Evolutionary conservation across 352 stramenopile species (phyloP).

Genomic region (Blastocystis sp.): DNA sequence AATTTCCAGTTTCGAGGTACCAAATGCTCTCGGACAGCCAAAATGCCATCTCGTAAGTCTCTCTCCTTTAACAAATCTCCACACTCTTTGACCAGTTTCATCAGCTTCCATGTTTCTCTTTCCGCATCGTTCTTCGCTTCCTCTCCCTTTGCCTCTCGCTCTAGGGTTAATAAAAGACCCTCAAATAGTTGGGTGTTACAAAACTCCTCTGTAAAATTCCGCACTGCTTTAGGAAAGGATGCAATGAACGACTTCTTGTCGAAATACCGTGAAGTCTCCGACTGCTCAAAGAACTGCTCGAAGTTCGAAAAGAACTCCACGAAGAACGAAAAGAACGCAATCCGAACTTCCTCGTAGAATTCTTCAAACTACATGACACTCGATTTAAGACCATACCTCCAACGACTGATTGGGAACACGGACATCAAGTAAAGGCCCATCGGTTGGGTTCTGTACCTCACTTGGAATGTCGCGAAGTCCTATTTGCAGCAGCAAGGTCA

Average conservation of each 20-base stretch:
- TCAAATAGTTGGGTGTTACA: conserved; percentile 12
- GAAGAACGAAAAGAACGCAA: conserved; percentile 51
- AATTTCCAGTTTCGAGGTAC: conserved; percentile 8
- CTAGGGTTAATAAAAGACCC: not conserved
- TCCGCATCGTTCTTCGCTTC: not conserved
- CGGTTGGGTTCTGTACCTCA: not conserved
- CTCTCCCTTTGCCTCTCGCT: not conserved
- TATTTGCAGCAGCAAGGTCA: conserved; percentile 35
- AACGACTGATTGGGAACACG: not conserved
- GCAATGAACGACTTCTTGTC: not conserved
- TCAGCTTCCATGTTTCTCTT: not conserved
- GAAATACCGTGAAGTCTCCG: not conserved
- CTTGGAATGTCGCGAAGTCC: conserved; percentile 2
- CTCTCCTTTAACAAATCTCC: not conserved
- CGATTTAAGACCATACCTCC: not conserved
- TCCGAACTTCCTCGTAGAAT: conserved; percentile 28
- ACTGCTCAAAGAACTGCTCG: not conserved
- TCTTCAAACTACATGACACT: not conserved
- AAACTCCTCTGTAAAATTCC: conserved; percentile 5
- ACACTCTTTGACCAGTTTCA: not conserved
- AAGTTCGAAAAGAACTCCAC: not conserved
- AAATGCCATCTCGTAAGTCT: not conserved
- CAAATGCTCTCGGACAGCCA: not conserved
- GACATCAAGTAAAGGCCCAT: not conserved
- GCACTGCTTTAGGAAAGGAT: not conserved